Conservation (phyloP, 2,329 filamentous ascomycete species). For the Claviceps monticola region DNA sequence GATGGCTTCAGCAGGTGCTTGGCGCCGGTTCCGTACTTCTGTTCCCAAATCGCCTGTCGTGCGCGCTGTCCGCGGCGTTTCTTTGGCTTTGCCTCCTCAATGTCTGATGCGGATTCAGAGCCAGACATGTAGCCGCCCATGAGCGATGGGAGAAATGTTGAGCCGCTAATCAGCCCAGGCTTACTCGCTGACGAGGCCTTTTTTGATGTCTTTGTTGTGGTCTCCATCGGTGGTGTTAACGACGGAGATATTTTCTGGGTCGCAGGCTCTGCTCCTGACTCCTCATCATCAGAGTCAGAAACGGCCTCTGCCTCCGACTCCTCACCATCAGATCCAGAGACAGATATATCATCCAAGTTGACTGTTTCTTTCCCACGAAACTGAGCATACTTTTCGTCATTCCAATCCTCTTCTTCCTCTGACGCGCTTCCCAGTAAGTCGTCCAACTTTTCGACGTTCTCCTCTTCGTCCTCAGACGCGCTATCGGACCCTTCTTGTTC, state of each 20-base stretch:
- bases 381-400: conserved; percentile 17
- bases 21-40: conserved; percentile 61
- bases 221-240: conserved; percentile 15
- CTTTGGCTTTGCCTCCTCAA: conserved; percentile 45
- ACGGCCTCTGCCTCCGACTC: conserved; percentile 12
- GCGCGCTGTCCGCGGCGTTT: conserved; percentile 71
- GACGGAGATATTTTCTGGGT: conserved; percentile 14
- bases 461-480: conserved; percentile 18
- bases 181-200: conserved; percentile 9
- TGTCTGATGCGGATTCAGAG: conserved; percentile 54
- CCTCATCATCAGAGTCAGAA: conserved; percentile 16
- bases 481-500: conserved; percentile 5
- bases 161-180: conserved; percentile 17
- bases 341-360: conserved; percentile 26
- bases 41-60: conserved; percentile 67
- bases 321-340: conserved; percentile 20
- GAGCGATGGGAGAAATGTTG: conserved; percentile 60
- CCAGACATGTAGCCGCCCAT: conserved; percentile 72
- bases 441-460: conserved; percentile 27
- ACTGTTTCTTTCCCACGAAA: conserved; percentile 22
- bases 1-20: conserved; percentile 43
- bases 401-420: conserved; percentile 28
- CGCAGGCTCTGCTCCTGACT: conserved; percentile 14
- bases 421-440: conserved; percentile 30
- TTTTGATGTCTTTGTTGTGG: conserved; percentile 9